Conservation (phyloP, 208 protist species). For the Kentomonas sorsogonicus region DNA sequence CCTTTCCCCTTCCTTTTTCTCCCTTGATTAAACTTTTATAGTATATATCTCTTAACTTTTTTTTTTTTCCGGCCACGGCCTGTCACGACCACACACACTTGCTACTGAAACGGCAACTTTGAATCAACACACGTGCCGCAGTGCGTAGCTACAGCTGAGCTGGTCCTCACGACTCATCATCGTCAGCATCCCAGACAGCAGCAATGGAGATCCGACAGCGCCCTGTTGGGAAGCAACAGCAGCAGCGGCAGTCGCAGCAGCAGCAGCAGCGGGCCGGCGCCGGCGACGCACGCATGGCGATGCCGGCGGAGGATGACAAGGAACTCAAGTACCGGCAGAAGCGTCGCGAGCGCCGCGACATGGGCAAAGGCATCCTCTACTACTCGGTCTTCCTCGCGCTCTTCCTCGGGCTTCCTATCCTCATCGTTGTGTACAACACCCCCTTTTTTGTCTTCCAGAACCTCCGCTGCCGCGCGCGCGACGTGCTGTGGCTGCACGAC, state of each 20-base stretch:
- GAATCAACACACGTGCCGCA: too few relatives aligned
- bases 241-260: background rate
- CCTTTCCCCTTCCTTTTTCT: constrained; percentile 1
- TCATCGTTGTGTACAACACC: constrained; percentile 49
- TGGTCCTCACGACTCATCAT: too few relatives aligned
- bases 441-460: constrained; percentile 81
- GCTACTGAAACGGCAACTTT: too few relatives aligned
- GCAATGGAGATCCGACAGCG: constrained; percentile 33
- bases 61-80: too few relatives aligned
- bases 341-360: constrained; percentile 16
- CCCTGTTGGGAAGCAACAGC: constrained; percentile 8
- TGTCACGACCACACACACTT: too few relatives aligned
- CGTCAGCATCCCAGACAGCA: too few relatives aligned
- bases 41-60: background rate
- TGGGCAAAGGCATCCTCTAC: constrained; percentile 25
- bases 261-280: too few relatives aligned
- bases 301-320: constrained; percentile 28
- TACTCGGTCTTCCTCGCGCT: constrained; percentile 58
- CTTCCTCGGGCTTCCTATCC: constrained; percentile 43
- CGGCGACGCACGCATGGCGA: constrained; percentile 12
- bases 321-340: constrained; percentile 19
- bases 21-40: background rate
- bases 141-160: too few relatives aligned
- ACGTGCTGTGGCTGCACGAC: constrained; percentile 48
- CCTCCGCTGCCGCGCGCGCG: constrained; percentile 47